Base-by-base conservation (phyloP, 2,329 filamentous ascomycete genomes). In the Fusarium sp. region DNA sequence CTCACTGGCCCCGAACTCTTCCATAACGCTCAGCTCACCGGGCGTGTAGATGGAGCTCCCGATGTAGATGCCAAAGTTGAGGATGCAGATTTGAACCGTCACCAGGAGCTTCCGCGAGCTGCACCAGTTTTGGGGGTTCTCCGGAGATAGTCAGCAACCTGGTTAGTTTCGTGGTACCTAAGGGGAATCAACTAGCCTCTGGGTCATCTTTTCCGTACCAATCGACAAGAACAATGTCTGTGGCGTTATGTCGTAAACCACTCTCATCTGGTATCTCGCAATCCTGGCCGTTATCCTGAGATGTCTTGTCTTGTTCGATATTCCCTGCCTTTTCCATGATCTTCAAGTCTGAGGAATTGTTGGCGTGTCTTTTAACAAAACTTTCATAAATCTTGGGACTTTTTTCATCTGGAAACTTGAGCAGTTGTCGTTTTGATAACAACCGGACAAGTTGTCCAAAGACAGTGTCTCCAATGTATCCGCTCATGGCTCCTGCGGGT, bases 1-100 rank as follows among this genome's bases (percentile, higher is more conserved):
- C 32, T 68, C 65, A 25, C 61, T 43, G 7, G 37, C 47, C 17
- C 50, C 54, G 14, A 68, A 62, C 10, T 52, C 54, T 15, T 68
- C 35, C 45, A 63, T 65, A 5, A 70, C 14, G 11, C 27, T 38
- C 20, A 30, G n/a, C 7, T 63, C 65, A 7, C 65, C 60, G 10
- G 68, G 54, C 4, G 65, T 64, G 33, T 70, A 70, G 9, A 70
- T 68, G 12, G 68, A 68, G 37, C 59, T 65, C 4, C 58, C 60
- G 6, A 68, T 70, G 45, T 70, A 70, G 15, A 70, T 59, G 1
- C 40, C 65, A 65, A 70, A 70, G 35, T 63, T 70, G 8, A 64
- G 32, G 8, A 67, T 37, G 14, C 64, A 68, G 11, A 70, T 68
- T 17, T 64, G 52, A 12, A 60, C 25, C 2, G 56, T 61, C 6